Base-by-base conservation (phyloP, 257 asterid genomes). In the Nemophila menziesii region DNA sequence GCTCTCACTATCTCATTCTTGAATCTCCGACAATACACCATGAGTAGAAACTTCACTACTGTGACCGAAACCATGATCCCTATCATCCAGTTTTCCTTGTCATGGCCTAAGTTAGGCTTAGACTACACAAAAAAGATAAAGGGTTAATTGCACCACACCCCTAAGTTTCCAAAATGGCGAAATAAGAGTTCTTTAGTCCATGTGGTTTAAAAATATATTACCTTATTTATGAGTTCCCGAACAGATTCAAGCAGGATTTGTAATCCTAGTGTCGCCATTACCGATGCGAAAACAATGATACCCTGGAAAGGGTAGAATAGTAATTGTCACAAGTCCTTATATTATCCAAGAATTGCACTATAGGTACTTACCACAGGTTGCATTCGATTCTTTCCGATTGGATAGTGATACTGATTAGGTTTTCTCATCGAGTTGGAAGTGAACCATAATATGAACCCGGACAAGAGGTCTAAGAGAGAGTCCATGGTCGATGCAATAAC, bases 401-500 rank as follows among this genome's bases (percentile, higher is more conserved):
- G 97, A 45, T 87, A 87, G 67, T 42, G 77, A 46, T 74, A 79
- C 48, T 71, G 83, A 54, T 79, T 87, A 24, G 93, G 97, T 20
- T 61, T 54, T 60, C 33, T 83, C 97, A 87, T 87, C 33, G 92
- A 79, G 59, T 80, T 39, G 49, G 95, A 63, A 45, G 97, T 87
- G 56, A 87, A 83, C 97, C 93, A 87, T 29, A 83, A 69, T 46
- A 87, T 83, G 46, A 80, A 75, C 38, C 97, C 97, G 33, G 97
- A 83, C 53, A 87, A 58, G 5, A 87, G 81, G 61, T 87, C 97
- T 21, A 86, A 69, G 58, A 82, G 72, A 44, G 97, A 86, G 48
- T 82, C 97, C 77, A 86, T 48, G 1, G 94, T 86, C 12, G 97
- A 82, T 5, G 94, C 92, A 50, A 87, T 83, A 38, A 82, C 95